These are phyloP conservation scores for Colletotrichum agaves DNA, from an alignment of 2,329 filamentous ascomycete species.

Conservation along the genomic window DNA sequence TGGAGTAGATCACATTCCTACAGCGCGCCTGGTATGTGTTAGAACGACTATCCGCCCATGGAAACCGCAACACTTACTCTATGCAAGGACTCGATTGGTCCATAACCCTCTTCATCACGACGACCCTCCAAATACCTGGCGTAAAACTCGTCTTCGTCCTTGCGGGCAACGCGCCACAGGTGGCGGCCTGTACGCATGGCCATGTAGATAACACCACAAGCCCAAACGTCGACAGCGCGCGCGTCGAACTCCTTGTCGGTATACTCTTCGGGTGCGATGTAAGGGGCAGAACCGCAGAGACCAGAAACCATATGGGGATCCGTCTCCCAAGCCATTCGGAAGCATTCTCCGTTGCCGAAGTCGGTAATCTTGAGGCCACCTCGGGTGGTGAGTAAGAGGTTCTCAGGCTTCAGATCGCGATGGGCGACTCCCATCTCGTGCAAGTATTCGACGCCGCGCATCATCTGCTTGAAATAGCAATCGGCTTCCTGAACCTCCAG, in stretches of 20 bases:
- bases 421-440: slow-evolving; percentile 99
- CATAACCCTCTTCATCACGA: slow-evolving; percentile 94
- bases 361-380: slow-evolving; percentile 97
- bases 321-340: slow-evolving; percentile 99
- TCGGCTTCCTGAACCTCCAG: slow-evolving; percentile 93
- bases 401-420: slow-evolving; percentile 96
- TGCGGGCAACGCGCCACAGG: slow-evolving; percentile 96
- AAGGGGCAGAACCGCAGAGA: slow-evolving; percentile 94
- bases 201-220: slow-evolving; percentile 99
- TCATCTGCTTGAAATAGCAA: slow-evolving; percentile 99
- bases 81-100: slow-evolving; percentile 94
- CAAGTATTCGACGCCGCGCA: slow-evolving; percentile 98
- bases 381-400: slow-evolving; percentile 90
- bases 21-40: slow-evolving; percentile 78
- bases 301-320: slow-evolving; percentile 98
- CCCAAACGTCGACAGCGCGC: slow-evolving; percentile 97
- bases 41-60: not conserved
- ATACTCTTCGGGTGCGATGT: slow-evolving; percentile 98
- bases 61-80: slow-evolving; percentile 71
- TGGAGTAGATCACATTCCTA: slow-evolving; percentile 98
- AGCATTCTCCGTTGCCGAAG: slow-evolving; percentile 98
- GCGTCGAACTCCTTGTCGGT: slow-evolving; percentile 96
- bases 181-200: slow-evolving; percentile 97
- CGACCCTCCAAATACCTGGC: slow-evolving; percentile 92
- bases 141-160: slow-evolving; percentile 97